Base-by-base conservation (phyloP, 306 rosid species). In the Malus sylvestris region DNA sequence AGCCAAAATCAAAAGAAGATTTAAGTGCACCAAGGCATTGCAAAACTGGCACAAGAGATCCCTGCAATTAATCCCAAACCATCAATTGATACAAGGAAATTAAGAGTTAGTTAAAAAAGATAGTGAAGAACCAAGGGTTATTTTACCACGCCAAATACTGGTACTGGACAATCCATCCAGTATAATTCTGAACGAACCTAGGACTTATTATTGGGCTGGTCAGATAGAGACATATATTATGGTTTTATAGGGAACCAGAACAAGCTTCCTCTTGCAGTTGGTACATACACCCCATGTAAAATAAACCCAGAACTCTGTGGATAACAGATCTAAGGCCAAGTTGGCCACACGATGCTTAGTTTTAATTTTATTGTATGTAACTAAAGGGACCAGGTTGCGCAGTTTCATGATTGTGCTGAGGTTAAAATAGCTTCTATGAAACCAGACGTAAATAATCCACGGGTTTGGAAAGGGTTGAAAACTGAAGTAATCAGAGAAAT, bases 31-130 rank as follows among this genome's bases (percentile, higher is more conserved):
- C 85, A 74, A 95, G 91, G 87, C 96, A 92, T 65, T 87, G 96
- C 83, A 95, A 81, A 73, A 95, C 90, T 35, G 96, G 96, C 76
- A 80, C 87, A 88, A 92, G 73, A 66, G 97, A 92, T 53, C 97
- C 97, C 98, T 95, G 90, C 86, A 80, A 72, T 80, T 67, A 80
- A 81, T 76, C 59, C 79, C 85, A 80, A 67, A 72, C 78, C 85
- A 80, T 77, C 71, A 57, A 71, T 66, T 57, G 75, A 73, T 70
- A 74, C 60, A 64, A 83, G 67, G 76, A 78, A 59, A 68, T 51
- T 35, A 72, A 30, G 62, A 67, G 71, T 46, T 20, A 11, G 40
- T 52, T 30, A 18, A 45, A 59, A 58, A 44, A 20, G 38, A 59
- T 19, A 65, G 55, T 58, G 22, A 68, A 71, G 29, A 67, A 53